Evolutionary conservation across 2,329 filamentous ascomycete species (phyloP), one percentile per base, ranked within the genome.

Genomic region (Fusarium veterinarium): DNA sequence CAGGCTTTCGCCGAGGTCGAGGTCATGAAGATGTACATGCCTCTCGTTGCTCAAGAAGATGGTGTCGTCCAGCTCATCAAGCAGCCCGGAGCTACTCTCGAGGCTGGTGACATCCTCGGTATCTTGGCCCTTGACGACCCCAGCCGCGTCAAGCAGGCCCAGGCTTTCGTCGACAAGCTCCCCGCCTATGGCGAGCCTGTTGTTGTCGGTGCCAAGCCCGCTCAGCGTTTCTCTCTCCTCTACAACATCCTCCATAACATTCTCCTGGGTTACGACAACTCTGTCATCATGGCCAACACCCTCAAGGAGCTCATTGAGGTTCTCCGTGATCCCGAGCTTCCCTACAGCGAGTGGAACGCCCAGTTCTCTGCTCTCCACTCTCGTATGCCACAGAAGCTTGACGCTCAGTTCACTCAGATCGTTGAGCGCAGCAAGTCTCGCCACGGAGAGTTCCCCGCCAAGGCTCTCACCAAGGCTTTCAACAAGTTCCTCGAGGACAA

Each of bases 1-100:
- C 93, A 98, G 83, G 88, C 95, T 38, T 99, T 95, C 80, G 96
- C 96, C 62, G 96, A 99, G 83, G 95, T 99, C 44, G 96, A 99
- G 85, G 96, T 99, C 84, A 99, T 99, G 96, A 99, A 99, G 89
- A 99, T 99, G 96, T 98, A 98, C 89, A 99, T 99, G 96, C 96
- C 96, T 79, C 88, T 99, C 61, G 89, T 99, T 69, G 93, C 96
- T 6, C 92, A 95, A 80, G 96, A 99, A 83, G 96, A 97, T 78
- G 96, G 96, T 86, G 89, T 97, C 60, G 95, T 99, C 63, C 96
- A 98, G 86, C 90, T 99, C 78, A 97, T 99, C 88, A 99, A 99
- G 90, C 96, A 98, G 85, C 96, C 96, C 71, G 96, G 96, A 82
- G 93, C 96, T n/a, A 97, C 95, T 23, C 92, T 99, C 52, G 95